Evolutionary conservation across 257 asterid genomes (phyloP).

Genomic region (Hygrophila difformis): DNA sequence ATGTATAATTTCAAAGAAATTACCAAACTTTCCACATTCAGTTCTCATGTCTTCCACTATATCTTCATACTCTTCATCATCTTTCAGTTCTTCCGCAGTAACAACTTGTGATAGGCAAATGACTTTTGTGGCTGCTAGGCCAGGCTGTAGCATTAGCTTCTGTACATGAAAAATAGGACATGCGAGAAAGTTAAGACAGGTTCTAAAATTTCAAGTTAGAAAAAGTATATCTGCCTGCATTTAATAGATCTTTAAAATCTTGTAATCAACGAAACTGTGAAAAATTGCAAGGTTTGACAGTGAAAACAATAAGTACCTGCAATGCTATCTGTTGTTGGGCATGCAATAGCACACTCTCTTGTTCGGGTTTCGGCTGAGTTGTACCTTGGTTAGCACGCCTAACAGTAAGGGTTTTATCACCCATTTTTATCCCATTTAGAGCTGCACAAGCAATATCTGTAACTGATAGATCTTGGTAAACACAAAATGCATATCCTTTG

Average conservation of each 20-base stretch:
- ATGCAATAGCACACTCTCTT: slow-evolving; percentile 77
- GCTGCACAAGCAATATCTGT: slow-evolving; percentile 99
- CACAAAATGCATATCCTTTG: slow-evolving; percentile 99
- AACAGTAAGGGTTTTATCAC: slow-evolving; percentile 93
- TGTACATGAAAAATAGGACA: slow-evolving; percentile 25
- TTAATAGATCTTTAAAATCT: too few species aligned
- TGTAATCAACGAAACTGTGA: too few species aligned
- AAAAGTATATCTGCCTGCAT: too few species aligned
- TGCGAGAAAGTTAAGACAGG: too few species aligned
- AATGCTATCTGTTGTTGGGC: slow-evolving; percentile 95
- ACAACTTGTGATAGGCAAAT: slow-evolving; percentile 58
- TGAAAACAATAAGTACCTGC: slow-evolving; percentile 40
- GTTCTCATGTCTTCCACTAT: slow-evolving; percentile 62
- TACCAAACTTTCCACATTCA: slow-evolving; percentile 56
- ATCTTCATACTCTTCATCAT: slow-evolving; percentile 56
- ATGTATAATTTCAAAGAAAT: background rate
- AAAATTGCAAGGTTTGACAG: too few species aligned
- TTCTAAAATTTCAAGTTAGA: too few species aligned
- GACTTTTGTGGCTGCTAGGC: slow-evolving; percentile 38
- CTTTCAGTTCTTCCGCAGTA: slow-evolving; percentile 43
- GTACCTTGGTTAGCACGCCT: slow-evolving; percentile 94
- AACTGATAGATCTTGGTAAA: slow-evolving; percentile 79
- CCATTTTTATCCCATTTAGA: slow-evolving; percentile 97
- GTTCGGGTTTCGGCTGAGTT: slow-evolving; percentile 85
- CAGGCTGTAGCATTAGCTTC: slow-evolving; percentile 50